A percentile compares a stretch with the other conserved stretches of the same genome.
Conservation (phyloP, 495 filamentous ascomycete species). For the Podospora pseudoanserina region DNA sequence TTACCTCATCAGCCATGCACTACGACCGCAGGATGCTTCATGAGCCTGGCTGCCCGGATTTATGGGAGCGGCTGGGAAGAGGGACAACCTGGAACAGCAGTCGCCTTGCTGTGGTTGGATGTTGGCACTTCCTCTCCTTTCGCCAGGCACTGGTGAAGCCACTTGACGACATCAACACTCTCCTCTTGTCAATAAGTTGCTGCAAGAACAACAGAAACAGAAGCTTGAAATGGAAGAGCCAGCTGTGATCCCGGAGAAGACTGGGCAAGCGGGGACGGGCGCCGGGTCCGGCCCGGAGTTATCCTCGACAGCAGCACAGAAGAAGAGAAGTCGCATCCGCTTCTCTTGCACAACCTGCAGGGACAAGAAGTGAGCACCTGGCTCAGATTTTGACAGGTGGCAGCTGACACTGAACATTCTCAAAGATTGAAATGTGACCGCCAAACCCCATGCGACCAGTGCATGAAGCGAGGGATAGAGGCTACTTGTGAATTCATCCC, state of each 20-base stretch:
- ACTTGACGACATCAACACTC: too few relatives aligned
- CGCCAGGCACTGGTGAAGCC: too few relatives aligned
- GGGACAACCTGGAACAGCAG: not conserved
- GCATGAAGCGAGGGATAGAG: slow-evolving; percentile 45
- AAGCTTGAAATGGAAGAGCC: not conserved
- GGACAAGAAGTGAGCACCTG: slow-evolving; percentile 46
- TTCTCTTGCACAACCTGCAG: slow-evolving; percentile 54
- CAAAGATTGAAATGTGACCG: slow-evolving; percentile 52
- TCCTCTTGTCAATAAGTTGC: not conserved
- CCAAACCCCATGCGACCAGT: slow-evolving; percentile 49
- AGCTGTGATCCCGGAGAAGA: slow-evolving; percentile 5
- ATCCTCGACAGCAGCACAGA: slow-evolving; percentile 24
- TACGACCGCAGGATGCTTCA: not conserved
- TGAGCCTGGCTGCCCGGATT: not conserved
- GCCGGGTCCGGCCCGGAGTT: slow-evolving; percentile 11
- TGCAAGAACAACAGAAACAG: not conserved
- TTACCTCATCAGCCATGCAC: not conserved
- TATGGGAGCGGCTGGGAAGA: not conserved
- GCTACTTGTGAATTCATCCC: slow-evolving; percentile 42
- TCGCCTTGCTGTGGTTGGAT: not conserved
- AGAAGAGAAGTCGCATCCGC: slow-evolving; percentile 51
- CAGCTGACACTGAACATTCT: not conserved
- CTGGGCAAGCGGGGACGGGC: not conserved
- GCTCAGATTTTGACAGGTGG: not conserved
- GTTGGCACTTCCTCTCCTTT: too few relatives aligned